Evolutionary conservation across 306 rosid species (phyloP), one percentile per base, ranked within the genome.

Genomic region (Ochetophila trinervis): DNA sequence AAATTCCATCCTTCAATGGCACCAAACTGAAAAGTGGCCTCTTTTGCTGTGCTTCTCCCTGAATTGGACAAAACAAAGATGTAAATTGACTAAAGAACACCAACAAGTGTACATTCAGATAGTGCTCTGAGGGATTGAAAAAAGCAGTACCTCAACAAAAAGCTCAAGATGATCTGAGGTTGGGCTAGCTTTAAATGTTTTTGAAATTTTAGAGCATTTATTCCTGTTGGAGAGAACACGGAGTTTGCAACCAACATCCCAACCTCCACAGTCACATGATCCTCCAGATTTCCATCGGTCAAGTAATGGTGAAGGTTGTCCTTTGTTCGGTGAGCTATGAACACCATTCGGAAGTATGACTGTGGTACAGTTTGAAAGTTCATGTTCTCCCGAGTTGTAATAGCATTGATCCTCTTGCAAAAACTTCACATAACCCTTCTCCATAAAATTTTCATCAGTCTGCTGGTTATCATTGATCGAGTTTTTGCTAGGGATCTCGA

Each of bases 241-340:
- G 60, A 93, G 75, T 75, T 89, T 87, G 92, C 98, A 93, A 40
- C 91, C 98, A 64, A 86, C 74, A 68, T 93, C 98, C 98, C 97
- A 93, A 65, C 98, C 98, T 52, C 97, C 98, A 78, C 98, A 89
- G 71, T 93, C 98, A 70, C 98, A 93, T 12, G 54, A 62, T 53
- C 97, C 98, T 6, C 88, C 93, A 1, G 89, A 69, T 76, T 79
- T 86, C 98, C 97, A 93, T 57, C 98, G 72, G 13, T 71, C 57
- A 71, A 89, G 79, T 82, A 93, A 72, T 16, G 97, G 79, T 0
- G 98, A 89, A 50, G 93, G 95, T 62, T 81, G 79, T 70, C 98
- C 97, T 37, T 74, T 84, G 66, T 36, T 74, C 35, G 98, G 89
- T 27, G 88, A 68, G 69, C 94, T 80, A 75, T 93, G 98, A 62